Percentiles rank a stretch among this genome's conserved stretches.
Evolutionary conservation across 75 land plant species (phyloP).

Genomic region (Gnetum montanum): DNA sequence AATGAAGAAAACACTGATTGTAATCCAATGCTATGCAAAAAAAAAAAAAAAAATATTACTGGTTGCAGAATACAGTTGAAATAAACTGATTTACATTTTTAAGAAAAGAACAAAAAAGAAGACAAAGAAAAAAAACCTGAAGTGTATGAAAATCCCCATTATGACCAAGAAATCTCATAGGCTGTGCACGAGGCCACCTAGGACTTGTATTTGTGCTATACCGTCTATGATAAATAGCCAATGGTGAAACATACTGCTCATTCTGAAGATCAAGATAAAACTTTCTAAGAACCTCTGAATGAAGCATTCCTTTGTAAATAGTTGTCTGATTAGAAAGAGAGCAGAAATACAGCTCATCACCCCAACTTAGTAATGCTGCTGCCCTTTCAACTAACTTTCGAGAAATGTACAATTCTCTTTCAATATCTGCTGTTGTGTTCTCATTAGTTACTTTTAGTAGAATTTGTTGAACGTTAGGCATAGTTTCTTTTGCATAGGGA

Average conservation of each 20-base stretch:
- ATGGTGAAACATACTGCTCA: constrained; percentile 60
- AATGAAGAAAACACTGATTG: constrained; percentile 4
- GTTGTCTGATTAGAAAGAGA: constrained; percentile 80
- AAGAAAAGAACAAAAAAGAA: not conserved
- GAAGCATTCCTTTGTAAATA: constrained; percentile 96
- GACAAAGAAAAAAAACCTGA: constrained; percentile 46
- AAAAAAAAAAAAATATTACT: constrained; percentile 21
- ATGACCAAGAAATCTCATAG: constrained; percentile 91
- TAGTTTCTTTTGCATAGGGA: constrained; percentile 64
- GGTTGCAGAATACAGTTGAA: not conserved
- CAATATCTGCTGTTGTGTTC: constrained; percentile 67
- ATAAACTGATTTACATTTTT: too few relatives aligned
- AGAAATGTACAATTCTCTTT: constrained; percentile 83
- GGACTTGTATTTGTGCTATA: constrained; percentile 94
- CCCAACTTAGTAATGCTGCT: constrained; percentile 55
- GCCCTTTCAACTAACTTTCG: constrained; percentile 71
- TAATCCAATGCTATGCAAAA: not conserved
- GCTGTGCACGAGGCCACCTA: constrained; percentile 93
- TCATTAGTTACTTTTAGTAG: constrained; percentile 69
- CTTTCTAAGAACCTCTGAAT: constrained; percentile 61
- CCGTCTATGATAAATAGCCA: constrained; percentile 88
- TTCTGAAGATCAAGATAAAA: constrained; percentile 75
- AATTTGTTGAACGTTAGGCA: constrained; percentile 85
- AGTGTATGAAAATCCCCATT: constrained; percentile 98
- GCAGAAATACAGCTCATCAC: constrained; percentile 74